Evolutionary conservation across 306 rosid species (phyloP), one percentile per base, ranked within the genome.

Genomic region (Ochetophila trinervis): DNA sequence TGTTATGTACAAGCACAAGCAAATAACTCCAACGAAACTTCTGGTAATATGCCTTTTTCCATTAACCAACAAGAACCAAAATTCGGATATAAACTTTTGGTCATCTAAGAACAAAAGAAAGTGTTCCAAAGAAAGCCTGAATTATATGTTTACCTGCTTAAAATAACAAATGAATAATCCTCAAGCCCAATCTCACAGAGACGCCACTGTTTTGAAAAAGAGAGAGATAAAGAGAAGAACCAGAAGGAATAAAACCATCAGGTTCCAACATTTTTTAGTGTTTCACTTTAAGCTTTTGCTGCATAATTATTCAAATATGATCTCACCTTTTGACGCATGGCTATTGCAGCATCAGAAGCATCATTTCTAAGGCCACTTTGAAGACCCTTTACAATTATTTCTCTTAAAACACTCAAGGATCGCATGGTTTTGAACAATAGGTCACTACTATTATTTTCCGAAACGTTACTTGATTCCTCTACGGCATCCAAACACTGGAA

Each of bases 321-420:
- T 64, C 73, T 82, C 77, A 90, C 99, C 89, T 89, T 93, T 81
- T 93, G 99, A 57, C 94, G 97, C 91, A 84, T 93, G 57, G 99
- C 99, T 67, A 93, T 90, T 54, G 97, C 97, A 65, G 86, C 77
- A 84, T 90, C 97, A 63, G 96, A 72, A 67, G 99, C 99, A 86
- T 93, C 99, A 84, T 93, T 93, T 82, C 97, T 81, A 76, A 93
- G 87, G 79, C 99, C 99, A 80, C 97, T 90, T 89, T 86, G 97
- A 70, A 93, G 96, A 52, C 94, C 90, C 77, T 80, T 90, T 32
- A 81, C 81, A 67, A 87, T 76, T 79, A 66, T 69, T 76, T 82
- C 96, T 80, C 99, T 84, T 52, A 93, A 74, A 66, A 74, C 69
- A 78, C 71, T 81, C 84, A 93, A 77, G 42, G 97, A 93, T 72